Base-by-base conservation (phyloP, 1,139 yeast genomes). In the Petasospora fabianii region DNA sequence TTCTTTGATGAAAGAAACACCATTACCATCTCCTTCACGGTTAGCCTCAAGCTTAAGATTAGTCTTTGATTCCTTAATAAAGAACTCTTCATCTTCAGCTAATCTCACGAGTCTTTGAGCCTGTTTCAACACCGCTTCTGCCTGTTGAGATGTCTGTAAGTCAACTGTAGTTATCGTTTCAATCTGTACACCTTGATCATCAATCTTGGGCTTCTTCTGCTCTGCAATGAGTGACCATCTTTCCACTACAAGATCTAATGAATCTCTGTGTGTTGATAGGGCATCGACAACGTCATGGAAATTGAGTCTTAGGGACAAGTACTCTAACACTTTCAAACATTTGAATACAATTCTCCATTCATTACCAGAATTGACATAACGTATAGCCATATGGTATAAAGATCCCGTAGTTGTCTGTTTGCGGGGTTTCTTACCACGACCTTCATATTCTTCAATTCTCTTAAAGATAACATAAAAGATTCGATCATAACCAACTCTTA, bases 271-370 rank as follows among this genome's bases (percentile, higher is more conserved):
- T n/a, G n/a, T n/a, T n/a, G n/a, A n/a, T n/a, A n/a, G n/a, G n/a
- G n/a, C n/a, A n/a, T n/a, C n/a, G n/a, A n/a, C n/a, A n/a, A n/a
- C n/a, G n/a, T n/a, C n/a, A n/a, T n/a, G n/a, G n/a, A n/a, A n/a
- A n/a, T n/a, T n/a, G n/a, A 22, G 6, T 13, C 13, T 22, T 13
- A 22, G 12, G 10, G 63, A 31, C 27, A 64, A 27, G 36, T 47
- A 58, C 38, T 62, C 65, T n/a, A 62, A 22, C n/a, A 63, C 60
- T 18, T 53, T 53, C 24, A 63, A 41, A 46, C 66, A 61, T 43
- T 64, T 64, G 39, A 59, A 47, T 6, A 64, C 60, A 8, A 62
- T 65, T 27, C 67, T 49, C 66, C 67, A 64, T 42, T 63, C 68
- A 11, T 53, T 43, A 7, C 68, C 68, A 33, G 59, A 58, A 42